A percentile compares a stretch with the other conserved stretches of the same genome.
phyloP scores from a whole-genome alignment of 345 rosid species.

The Populus tremula region DNA sequence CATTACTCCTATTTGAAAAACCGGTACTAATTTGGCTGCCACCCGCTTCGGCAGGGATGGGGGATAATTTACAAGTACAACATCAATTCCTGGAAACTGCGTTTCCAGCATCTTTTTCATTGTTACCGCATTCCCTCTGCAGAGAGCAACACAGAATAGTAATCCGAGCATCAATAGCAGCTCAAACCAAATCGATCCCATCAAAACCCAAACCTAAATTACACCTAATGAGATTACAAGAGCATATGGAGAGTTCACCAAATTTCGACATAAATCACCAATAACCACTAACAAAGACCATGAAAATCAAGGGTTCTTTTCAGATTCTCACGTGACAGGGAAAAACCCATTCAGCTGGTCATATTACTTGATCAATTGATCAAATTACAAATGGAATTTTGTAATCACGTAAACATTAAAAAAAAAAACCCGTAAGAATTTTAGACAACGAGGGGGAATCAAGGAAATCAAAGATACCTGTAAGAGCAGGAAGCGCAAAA shows the following conservation, averaged over 20 bases:
- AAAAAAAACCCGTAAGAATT: background rate
- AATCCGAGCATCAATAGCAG: background rate
- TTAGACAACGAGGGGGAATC: background rate
- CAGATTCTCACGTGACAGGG: background rate
- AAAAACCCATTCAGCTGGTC: background rate
- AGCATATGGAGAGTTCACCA: background rate
- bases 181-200: background rate
- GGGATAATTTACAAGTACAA: conserved; percentile 73
- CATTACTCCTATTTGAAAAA: conserved; percentile 64
- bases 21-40: conserved; percentile 60
- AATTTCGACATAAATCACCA: background rate
- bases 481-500: conserved; percentile 88
- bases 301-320: background rate
- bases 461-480: conserved; percentile 32
- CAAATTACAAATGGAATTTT: background rate
- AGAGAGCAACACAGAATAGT: background rate
- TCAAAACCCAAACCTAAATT: background rate
- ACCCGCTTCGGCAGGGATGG: conserved; percentile 70
- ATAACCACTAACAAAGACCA: background rate
- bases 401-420: background rate
- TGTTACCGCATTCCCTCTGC: conserved; percentile 71
- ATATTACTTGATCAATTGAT: background rate
- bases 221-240: background rate
- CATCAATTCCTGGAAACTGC: conserved; percentile 74
- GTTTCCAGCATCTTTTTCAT: conserved; percentile 84